Evolutionary conservation across 2,329 filamentous ascomycete genomes (phyloP).

Genomic region (Penicillium sp.): DNA sequence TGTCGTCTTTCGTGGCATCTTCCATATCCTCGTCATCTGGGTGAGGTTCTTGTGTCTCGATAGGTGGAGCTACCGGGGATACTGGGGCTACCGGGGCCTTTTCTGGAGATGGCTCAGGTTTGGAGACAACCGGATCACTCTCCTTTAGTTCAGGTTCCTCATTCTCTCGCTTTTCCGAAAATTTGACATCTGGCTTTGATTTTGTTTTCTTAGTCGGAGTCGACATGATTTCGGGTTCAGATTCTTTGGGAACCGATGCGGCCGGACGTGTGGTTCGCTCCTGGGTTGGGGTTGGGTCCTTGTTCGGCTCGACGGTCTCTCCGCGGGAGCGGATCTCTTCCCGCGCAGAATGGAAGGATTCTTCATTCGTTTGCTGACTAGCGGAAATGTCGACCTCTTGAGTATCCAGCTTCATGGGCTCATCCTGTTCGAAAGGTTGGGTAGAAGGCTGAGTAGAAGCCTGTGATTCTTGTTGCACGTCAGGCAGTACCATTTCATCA

Average conservation of each 20-base stretch:
- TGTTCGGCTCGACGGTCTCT: constrained; percentile 40
- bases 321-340: constrained; percentile 39
- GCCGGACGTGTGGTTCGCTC: constrained; percentile 12
- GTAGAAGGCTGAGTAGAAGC: constrained; percentile 36
- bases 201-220: constrained; percentile 6
- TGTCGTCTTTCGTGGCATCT: constrained; percentile 31
- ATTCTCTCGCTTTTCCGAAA: constrained; percentile 2
- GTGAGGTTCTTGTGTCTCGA: constrained; percentile 8
- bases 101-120: constrained; percentile 16
- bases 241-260: constrained; percentile 2
- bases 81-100: constrained; percentile 15
- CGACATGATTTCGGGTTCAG: constrained; percentile 2
- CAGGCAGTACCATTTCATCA: constrained; percentile 40
- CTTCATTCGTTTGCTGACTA: constrained; percentile 43
- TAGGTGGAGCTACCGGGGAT: constrained; percentile 6
- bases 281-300: constrained; percentile 29
- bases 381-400: constrained; percentile 27
- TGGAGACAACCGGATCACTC: constrained; percentile 12
- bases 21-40: constrained; percentile 24
- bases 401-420: constrained; percentile 18
- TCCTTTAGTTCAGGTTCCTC: constrained; percentile 10
- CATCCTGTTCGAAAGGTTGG: constrained; percentile 33
- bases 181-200: constrained; percentile 5
- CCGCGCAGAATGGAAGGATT: constrained; percentile 50
- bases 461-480: constrained; percentile 34